Evolutionary conservation across 768 basidiomycete species (phyloP), one percentile per base, ranked within the genome.

Genomic region (Podaxis sp.): DNA sequence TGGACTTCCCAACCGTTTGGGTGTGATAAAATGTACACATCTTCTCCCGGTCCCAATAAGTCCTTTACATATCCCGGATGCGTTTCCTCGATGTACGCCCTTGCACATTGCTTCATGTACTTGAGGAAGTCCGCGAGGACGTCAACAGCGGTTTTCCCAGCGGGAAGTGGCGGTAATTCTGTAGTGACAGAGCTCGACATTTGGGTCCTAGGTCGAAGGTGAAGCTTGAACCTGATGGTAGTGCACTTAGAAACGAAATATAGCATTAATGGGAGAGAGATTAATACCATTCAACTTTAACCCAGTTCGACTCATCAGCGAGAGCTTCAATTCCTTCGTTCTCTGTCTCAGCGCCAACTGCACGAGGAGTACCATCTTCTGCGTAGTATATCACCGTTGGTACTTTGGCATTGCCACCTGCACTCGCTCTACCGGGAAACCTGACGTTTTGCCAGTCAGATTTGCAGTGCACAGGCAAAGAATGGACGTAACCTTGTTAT

Each of bases 1-100:
- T 86, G 85, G 2, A 68, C 68, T 60, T 79, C 84, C 84, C 84
- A 85, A 0, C 78, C 82, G 63, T 85, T 85, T 6, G 84, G 84
- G 62, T 84, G 83, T 3, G 76, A 75, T 41, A 82, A 67, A 46
- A 82, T 73, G 55, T 77, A 80, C 27, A 78, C 73, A 3, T 76
- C 73, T 15, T 73, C 71, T 51, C 66, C 55, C 1, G 57, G 25
- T n/a, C 9, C 24, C 69, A 13, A 59, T 24, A 63, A 73, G 73
- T 27, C 7, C 27, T 27, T 27, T 27, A 1, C 27, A 7, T 7
- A 1, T 7, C 7, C 7, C 27, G 1, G 27, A 27, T 80, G 76
- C 6, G 73, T 71, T 50, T 80, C 76, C 54, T 74, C 66, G 54
- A 82, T 75, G 53, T 75, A 82, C 1, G 62, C 71, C 63, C 57